Percentiles rank a stretch among this genome's conserved stretches.
These are phyloP conservation scores for Eurotiales sp. DNA, from an alignment of 2,329 filamentous ascomycete species.

Conservation along the genomic window DNA sequence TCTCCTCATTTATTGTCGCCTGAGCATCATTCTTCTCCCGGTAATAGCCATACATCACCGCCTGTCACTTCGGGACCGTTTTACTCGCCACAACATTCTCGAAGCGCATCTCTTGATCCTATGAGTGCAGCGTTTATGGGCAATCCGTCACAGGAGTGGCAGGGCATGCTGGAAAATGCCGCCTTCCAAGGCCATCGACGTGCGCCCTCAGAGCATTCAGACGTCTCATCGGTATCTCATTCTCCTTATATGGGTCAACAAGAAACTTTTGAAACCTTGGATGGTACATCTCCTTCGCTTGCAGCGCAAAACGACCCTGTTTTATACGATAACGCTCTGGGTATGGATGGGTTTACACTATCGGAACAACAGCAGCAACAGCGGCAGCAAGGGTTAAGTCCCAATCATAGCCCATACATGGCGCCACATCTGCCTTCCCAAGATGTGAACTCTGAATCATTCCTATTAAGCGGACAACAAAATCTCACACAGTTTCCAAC, in stretches of 20 bases:
- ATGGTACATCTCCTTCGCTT: conserved; percentile 77
- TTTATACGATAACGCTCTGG: conserved; percentile 73
- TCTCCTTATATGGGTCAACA: conserved; percentile 77
- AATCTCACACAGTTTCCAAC: conserved; percentile 49
- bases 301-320: conserved; percentile 65
- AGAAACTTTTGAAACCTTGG: conserved; percentile 72
- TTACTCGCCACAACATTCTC: conserved; percentile 53
- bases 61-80: conserved; percentile 49
- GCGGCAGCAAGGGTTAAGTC: conserved; percentile 49
- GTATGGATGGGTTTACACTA: conserved; percentile 75
- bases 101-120: conserved; percentile 59
- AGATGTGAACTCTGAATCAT: conserved; percentile 49
- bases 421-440: conserved; percentile 73
- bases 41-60: conserved; percentile 47
- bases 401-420: conserved; percentile 68
- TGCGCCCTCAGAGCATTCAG: conserved; percentile 85
- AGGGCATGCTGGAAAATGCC: conserved; percentile 50
- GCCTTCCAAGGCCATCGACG: conserved; percentile 78
- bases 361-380: conserved; percentile 57
- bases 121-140: conserved; percentile 56
- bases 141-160: conserved; percentile 53
- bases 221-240: conserved; percentile 78
- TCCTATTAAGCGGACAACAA: conserved; percentile 45
- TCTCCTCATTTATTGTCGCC: conserved; percentile 53
- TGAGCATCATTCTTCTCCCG: conserved; percentile 48